A percentile compares a stretch with the other conserved stretches of the same genome.
Conservation (phyloP, 345 rosid species). For the Lepidium sativum region DNA sequence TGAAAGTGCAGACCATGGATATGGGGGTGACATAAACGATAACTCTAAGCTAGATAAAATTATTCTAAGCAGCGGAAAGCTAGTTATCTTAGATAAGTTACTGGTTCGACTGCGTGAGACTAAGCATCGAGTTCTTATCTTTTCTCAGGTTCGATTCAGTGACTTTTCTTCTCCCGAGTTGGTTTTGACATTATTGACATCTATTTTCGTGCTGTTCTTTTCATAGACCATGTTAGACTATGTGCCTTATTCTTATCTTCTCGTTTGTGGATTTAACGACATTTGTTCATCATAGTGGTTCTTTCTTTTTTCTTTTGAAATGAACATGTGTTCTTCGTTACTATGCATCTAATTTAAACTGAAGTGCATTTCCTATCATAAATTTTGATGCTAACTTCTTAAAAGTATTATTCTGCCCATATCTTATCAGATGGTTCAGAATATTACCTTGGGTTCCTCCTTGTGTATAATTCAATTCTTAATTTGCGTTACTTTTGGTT, state of each 20-base stretch:
- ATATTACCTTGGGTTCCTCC: neutral
- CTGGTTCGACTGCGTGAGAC: slow-evolving; percentile 91
- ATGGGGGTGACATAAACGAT: slow-evolving; percentile 76
- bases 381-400: neutral
- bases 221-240: slow-evolving; percentile 56
- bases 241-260: slow-evolving; percentile 63
- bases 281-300: neutral
- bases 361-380: neutral
- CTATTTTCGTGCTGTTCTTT: neutral
- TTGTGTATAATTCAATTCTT: neutral
- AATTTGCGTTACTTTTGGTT: neutral
- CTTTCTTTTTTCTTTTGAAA: neutral
- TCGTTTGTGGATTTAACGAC: slow-evolving; percentile 44
- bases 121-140: slow-evolving; percentile 94
- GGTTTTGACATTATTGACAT: neutral
- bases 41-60: slow-evolving; percentile 84
- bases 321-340: neutral
- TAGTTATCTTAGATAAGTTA: slow-evolving; percentile 94
- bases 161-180: slow-evolving; percentile 1
- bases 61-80: slow-evolving; percentile 93
- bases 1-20: slow-evolving; percentile 99
- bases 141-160: slow-evolving; percentile 71
- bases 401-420: neutral
- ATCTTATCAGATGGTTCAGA: neutral
- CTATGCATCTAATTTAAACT: neutral